Evolutionary conservation across 164 flowering plant genomes (phyloP), one percentile per base, ranked within the genome.

Genomic region (Stephania yunnanensis): DNA sequence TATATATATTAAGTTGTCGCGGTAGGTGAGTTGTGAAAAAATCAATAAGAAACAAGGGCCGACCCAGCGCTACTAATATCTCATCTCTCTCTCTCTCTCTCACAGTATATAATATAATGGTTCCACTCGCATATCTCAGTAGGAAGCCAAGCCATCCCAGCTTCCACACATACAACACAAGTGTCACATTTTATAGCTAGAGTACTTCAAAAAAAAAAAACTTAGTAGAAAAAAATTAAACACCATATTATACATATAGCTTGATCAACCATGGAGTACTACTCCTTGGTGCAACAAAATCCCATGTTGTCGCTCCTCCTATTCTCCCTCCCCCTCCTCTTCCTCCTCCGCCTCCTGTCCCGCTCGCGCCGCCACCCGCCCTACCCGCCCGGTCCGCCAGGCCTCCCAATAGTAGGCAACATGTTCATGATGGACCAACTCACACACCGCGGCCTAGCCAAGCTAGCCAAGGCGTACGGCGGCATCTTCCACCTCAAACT

Each of bases 371-470:
- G 87, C n/a, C 83, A 77, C 70, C 75, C 36, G 0, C 92, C 87
- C 0, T 82, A 78, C 68, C 98, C 98, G 1, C 98, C 98, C 0
- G 98, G 98, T 0, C 98, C 98, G 0, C 78, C 22, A 22, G 90
- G 91, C 15, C 76, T 84, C 10, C 98, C 98, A 2, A 17, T 91
- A 29, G 81, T 93, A 46, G 98, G 98, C 1, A 89, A 90, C 88
- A 88, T 93, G 94, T 1, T 30, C 42, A 83, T 91, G 85, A 87
- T 90, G 91, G 94, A 89, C 79, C 87, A 93, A 74, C 77, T 93
- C 31, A 91, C 95, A 25, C 98, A 93, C 83, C 89, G 94, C 0
- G 97, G 98, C 5, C 88, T 93, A 0, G 94, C 97, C 55, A 72
- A 78, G 5, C 87, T 93, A 7, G 89, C 87, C 17, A 76, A 86